phyloP scores from a whole-genome alignment of 2,329 filamentous ascomycete species.

The Claviceps fusiformis region DNA sequence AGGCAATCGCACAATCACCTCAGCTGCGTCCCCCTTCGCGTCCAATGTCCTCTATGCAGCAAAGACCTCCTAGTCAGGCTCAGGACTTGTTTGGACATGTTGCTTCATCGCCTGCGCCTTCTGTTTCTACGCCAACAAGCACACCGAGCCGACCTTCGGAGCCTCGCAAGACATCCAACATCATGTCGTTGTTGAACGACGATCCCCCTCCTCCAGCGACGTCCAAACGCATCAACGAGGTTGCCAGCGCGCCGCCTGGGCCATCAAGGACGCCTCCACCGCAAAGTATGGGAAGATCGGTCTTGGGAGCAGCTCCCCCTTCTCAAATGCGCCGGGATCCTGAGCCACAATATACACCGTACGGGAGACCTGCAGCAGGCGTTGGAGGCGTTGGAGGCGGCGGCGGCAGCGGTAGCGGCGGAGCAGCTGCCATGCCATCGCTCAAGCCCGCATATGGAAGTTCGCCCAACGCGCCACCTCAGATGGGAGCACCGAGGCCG shows the following conservation, averaged over 20 bases:
- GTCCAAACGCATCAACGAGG: slow-evolving; percentile 38
- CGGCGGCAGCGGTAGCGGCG: slow-evolving; percentile 16
- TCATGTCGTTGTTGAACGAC: slow-evolving; percentile 51
- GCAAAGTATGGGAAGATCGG: slow-evolving; percentile 25
- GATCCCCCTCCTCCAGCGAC: slow-evolving; percentile 41
- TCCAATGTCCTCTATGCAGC: slow-evolving; percentile 24
- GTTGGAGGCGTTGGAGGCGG: not conserved
- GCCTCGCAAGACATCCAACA: slow-evolving; percentile 45
- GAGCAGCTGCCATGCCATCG: slow-evolving; percentile 36
- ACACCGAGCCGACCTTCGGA: slow-evolving; percentile 28
- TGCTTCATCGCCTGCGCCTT: slow-evolving; percentile 15
- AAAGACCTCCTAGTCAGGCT: slow-evolving; percentile 17
- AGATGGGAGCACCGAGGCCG: slow-evolving; percentile 30
- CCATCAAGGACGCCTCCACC: slow-evolving; percentile 39
- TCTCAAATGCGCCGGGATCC: slow-evolving; percentile 34
- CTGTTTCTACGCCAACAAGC: not conserved
- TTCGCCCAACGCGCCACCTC: slow-evolving; percentile 34
- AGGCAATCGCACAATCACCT: slow-evolving; percentile 23
- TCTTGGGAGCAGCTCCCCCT: slow-evolving; percentile 22
- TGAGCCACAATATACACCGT: slow-evolving; percentile 34
- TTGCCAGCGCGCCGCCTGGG: slow-evolving; percentile 24
- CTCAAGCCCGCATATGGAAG: slow-evolving; percentile 39
- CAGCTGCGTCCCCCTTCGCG: slow-evolving; percentile 25
- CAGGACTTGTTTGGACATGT: slow-evolving; percentile 18
- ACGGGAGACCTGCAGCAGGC: slow-evolving; percentile 19